A percentile compares a stretch with the other conserved stretches of the same genome.
Conservation (phyloP, 306 rosid species). For the Citrullus mucosospermus region DNA sequence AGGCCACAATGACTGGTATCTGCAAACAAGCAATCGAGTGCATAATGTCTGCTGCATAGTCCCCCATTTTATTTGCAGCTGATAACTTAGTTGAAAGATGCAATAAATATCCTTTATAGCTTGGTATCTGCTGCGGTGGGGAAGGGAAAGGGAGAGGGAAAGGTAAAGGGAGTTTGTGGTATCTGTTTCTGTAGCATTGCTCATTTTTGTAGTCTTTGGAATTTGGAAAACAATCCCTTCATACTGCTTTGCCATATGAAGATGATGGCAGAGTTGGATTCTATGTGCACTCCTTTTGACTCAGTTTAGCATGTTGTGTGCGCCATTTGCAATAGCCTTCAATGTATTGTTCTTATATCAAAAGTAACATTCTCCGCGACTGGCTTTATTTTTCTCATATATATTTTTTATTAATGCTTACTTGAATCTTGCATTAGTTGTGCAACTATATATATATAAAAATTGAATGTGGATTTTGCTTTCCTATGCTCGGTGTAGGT, state of each 20-base stretch:
- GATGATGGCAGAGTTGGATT: neutral
- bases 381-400: neutral
- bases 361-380: neutral
- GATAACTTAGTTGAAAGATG: neutral
- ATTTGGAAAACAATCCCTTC: neutral
- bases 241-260: neutral
- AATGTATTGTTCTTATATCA: neutral
- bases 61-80: neutral
- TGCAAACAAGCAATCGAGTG: constrained; percentile 85
- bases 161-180: neutral
- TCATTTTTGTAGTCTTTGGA: neutral
- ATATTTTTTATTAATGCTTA: neutral
- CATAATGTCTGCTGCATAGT: constrained; percentile 36
- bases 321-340: neutral
- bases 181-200: neutral
- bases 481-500: too few relatives aligned
- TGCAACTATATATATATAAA: neutral
- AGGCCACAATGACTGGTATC: constrained; percentile 80
- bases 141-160: neutral
- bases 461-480: too few relatives aligned
- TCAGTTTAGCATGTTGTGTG: neutral
- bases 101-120: neutral
- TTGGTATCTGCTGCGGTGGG: neutral
- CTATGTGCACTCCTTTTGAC: neutral
- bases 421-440: neutral